These are phyloP conservation scores for Benincasa hispida DNA, from an alignment of 306 rosid species.

Conservation along the genomic window DNA sequence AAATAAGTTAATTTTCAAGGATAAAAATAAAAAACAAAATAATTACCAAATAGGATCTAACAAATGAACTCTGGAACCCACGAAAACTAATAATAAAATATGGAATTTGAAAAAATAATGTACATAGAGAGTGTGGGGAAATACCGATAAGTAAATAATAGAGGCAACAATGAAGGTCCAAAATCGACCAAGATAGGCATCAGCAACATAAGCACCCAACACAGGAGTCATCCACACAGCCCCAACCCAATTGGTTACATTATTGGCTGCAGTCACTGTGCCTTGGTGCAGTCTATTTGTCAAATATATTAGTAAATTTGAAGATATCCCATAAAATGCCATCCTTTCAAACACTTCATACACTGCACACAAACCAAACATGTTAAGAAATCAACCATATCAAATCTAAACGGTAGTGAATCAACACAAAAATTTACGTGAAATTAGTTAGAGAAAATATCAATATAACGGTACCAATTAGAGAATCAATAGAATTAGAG, in stretches of 20 bases:
- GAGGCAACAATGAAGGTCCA: constrained; percentile 61
- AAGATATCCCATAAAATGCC: constrained; percentile 48
- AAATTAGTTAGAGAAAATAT: no score
- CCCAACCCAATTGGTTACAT: constrained; percentile 54
- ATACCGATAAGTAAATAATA: constrained; percentile 48
- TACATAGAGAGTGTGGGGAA: background rate
- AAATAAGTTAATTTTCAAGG: no score
- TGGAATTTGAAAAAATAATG: no score
- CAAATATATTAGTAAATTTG: constrained; percentile 27
- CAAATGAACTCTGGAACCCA: no score
- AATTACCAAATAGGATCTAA: no score
- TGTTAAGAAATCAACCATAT: no score
- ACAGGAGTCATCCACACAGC: constrained; percentile 68
- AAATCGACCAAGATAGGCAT: constrained; percentile 75
- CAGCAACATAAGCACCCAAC: constrained; percentile 75
- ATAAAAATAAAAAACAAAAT: no score
- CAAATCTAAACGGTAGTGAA: no score
- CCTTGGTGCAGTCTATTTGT: constrained; percentile 35
- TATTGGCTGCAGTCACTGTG: constrained; percentile 27
- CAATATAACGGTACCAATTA: no score
- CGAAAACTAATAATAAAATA: no score
- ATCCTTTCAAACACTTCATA: constrained; percentile 48
- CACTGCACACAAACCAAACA: constrained; percentile 11
- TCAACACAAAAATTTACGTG: no score
- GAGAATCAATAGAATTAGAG: no score